Evolutionary conservation across 176 grass and related monocot species (phyloP).

Genomic region (Hsuehochloa calcarea): DNA sequence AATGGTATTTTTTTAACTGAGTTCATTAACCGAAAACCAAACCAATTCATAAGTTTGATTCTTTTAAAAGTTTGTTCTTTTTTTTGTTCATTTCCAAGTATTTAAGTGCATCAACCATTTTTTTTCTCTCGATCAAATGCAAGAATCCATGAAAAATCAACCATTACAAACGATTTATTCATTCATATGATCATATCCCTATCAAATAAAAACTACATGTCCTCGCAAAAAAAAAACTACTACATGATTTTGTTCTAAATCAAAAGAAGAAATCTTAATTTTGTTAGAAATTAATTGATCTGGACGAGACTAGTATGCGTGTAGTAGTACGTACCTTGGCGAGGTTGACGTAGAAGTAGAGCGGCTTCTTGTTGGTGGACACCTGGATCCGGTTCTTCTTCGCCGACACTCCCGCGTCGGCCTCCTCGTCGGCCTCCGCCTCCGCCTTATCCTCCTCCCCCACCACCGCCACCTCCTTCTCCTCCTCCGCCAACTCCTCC

Average conservation of each 20-base stretch:
- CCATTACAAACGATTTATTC: neutral
- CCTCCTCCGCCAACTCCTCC: neutral
- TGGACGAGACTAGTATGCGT: neutral
- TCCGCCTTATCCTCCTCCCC: neutral
- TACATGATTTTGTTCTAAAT: neutral
- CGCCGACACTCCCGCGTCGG: conserved; percentile 6
- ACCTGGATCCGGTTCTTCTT: conserved; percentile 97
- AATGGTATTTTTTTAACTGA: neutral
- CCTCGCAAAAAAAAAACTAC: neutral
- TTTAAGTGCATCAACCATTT: neutral
- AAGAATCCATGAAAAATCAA: neutral
- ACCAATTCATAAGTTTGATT: neutral
- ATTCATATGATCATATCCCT: neutral
- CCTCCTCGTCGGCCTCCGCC: neutral
- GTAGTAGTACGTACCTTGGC: conserved; percentile 53
- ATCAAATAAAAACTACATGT: neutral
- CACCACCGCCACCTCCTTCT: conserved; percentile 35
- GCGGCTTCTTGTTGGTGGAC: conserved; percentile 91
- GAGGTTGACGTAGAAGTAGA: conserved; percentile 98
- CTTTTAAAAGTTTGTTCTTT: neutral
- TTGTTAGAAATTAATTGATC: neutral
- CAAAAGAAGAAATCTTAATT: neutral
- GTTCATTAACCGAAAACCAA: neutral
- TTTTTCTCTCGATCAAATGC: neutral
- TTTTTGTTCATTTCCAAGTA: neutral